phyloP scores from a whole-genome alignment of 1,284 basidiomycete genomes.

The Vanrija humicola region DNA sequence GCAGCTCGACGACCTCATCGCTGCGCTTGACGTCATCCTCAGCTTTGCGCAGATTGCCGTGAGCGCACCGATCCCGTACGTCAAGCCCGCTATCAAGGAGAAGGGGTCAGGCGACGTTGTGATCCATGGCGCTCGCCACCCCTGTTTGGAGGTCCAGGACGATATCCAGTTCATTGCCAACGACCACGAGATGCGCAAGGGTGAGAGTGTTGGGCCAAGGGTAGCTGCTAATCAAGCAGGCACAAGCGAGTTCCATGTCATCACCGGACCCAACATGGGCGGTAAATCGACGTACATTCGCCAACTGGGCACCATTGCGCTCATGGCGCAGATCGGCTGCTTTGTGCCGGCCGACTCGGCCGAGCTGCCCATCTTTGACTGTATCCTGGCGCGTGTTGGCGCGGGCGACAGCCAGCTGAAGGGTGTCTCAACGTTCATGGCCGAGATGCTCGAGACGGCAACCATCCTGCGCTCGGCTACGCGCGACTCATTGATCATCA shows the following conservation, averaged over 20 bases:
- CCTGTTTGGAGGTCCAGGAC: constrained; percentile 94
- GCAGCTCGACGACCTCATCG: constrained; percentile 78
- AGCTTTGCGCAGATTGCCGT: constrained; percentile 88
- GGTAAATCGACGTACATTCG: constrained; percentile 93
- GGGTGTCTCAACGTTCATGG: constrained; percentile 99
- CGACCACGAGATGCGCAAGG: constrained; percentile 54
- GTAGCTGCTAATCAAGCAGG: constrained; percentile 21
- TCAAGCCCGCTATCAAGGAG: constrained; percentile 57
- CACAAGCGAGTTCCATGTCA: constrained; percentile 51
- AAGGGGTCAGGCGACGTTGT: constrained; percentile 75
- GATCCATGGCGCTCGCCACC: constrained; percentile 81
- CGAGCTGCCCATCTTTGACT: constrained; percentile 88
- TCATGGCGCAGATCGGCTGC: constrained; percentile 93
- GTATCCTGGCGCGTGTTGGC: constrained; percentile 90
- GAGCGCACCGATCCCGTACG: constrained; percentile 80
- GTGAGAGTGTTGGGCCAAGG: constrained; percentile 12
- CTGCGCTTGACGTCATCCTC: constrained; percentile 85
- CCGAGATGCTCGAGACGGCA: constrained; percentile 91
- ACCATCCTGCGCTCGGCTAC: constrained; percentile 93
- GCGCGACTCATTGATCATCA: constrained; percentile 90
- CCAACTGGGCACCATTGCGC: constrained; percentile 83
- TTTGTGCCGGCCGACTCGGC: constrained; percentile 90
- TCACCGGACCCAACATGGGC: constrained; percentile 89
- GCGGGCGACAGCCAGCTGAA: constrained; percentile 97
- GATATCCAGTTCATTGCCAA: constrained; percentile 94